phyloP scores from a whole-genome alignment of 305 asterid species.

The Fraxinus latifolia region DNA sequence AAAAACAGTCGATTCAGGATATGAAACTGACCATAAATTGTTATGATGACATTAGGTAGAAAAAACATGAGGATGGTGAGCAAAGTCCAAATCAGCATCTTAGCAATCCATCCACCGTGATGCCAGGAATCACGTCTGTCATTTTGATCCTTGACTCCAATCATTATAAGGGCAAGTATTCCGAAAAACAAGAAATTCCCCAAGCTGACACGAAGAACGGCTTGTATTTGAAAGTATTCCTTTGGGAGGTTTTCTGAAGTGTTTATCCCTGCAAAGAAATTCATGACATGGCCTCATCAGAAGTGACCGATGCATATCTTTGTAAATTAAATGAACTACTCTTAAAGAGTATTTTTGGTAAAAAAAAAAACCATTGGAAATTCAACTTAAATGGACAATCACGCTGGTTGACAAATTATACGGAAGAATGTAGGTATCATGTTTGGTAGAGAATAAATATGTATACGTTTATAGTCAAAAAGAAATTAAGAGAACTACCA shows the following conservation, averaged over 20 bases:
- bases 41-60: conserved; percentile 60
- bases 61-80: conserved; percentile 79
- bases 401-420: background rate
- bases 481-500: background rate
- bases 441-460: background rate
- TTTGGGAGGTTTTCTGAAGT: conserved; percentile 61
- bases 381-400: background rate
- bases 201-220: conserved; percentile 92
- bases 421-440: background rate
- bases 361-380: background rate
- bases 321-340: background rate
- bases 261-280: conserved; percentile 66
- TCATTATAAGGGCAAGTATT: conserved; percentile 72
- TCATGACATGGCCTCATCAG: conserved; percentile 17
- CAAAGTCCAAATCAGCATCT: conserved; percentile 75
- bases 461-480: background rate
- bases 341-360: background rate
- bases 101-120: conserved; percentile 82
- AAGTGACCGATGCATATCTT: background rate
- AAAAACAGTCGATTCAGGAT: background rate
- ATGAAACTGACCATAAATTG: conserved; percentile 58
- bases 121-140: conserved; percentile 86
- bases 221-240: conserved; percentile 81
- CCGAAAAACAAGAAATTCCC: conserved; percentile 89
- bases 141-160: conserved; percentile 84